Percentiles rank a stretch among this genome's conserved stretches.
Conservation (phyloP, 2,329 filamentous ascomycete species). For the Fragosphaeria purpurea region DNA sequence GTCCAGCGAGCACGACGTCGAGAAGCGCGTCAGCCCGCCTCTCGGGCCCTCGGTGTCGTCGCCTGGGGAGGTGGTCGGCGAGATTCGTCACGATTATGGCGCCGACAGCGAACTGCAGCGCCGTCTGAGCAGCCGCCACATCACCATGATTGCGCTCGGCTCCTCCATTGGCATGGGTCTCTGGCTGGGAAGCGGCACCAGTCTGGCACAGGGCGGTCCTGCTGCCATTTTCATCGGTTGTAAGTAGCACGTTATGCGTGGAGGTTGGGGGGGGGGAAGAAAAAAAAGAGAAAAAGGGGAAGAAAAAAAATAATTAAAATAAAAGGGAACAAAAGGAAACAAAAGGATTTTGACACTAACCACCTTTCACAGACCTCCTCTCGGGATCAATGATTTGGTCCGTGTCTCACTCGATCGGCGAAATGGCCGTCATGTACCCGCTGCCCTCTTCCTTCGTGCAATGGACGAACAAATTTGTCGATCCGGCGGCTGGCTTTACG, state of each 20-base stretch:
- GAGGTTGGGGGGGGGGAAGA: too few species aligned
- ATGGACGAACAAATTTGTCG: constrained; percentile 22
- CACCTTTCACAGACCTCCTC: too few species aligned
- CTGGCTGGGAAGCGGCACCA: constrained; percentile 1
- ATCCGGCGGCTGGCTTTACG: constrained; percentile 35
- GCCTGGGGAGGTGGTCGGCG: background rate
- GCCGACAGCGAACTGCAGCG: constrained; percentile 5
- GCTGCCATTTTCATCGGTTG: constrained; percentile 2
- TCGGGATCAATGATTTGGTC: too few species aligned
- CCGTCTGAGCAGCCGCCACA: constrained; percentile 2
- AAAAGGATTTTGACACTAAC: too few species aligned
- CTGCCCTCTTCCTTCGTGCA: too few species aligned
- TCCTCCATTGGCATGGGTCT: constrained; percentile 4
- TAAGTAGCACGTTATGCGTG: background rate
- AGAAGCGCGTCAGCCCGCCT: background rate
- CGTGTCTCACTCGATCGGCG: too few species aligned
- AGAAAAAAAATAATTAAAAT: too few species aligned
- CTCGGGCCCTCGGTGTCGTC: background rate
- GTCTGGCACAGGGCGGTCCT: background rate
- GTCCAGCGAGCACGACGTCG: constrained; percentile 1
- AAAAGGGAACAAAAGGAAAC: too few species aligned
- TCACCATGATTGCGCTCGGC: constrained; percentile 4
- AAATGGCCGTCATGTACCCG: too few species aligned
- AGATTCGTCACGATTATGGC: background rate
- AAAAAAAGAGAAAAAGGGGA: too few species aligned